Evolutionary conservation across 202 grass and related monocot genomes (phyloP).

Genomic region (Cymbopogon flexuosus): DNA sequence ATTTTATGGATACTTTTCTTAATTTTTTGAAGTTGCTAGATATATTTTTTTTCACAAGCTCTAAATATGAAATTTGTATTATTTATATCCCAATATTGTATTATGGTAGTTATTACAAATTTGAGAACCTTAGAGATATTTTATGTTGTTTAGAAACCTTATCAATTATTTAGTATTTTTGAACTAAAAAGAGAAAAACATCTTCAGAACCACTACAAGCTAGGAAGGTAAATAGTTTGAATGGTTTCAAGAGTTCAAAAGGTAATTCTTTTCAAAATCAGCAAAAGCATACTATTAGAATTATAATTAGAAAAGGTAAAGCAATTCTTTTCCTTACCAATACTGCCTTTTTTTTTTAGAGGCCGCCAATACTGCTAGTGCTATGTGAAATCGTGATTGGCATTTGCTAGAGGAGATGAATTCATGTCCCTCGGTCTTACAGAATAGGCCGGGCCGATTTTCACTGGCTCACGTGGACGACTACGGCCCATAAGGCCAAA

Average conservation of each 20-base stretch:
- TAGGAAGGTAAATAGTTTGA: background rate
- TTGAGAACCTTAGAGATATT: background rate
- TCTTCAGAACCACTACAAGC: background rate
- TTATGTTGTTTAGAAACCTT: background rate
- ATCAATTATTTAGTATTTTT: background rate
- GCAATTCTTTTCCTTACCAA: too few relatives aligned
- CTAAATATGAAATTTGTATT: background rate
- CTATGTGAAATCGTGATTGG: too few relatives aligned
- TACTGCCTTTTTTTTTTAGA: too few relatives aligned
- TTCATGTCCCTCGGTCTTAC: background rate
- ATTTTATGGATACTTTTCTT: background rate
- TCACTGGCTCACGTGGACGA: background rate
- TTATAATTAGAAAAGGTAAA: too few relatives aligned
- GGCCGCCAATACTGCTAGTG: too few relatives aligned
- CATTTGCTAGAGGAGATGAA: background rate
- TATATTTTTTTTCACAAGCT: background rate
- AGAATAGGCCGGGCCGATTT: background rate
- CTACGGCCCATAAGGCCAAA: background rate
- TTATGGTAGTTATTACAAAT: background rate
- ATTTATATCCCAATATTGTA: background rate
- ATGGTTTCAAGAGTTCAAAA: background rate
- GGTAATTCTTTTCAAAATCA: too few relatives aligned
- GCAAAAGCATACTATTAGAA: too few relatives aligned
- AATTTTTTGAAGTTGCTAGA: background rate
- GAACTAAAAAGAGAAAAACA: background rate